Evolutionary conservation across 257 asterid species (phyloP).

Genomic region (Knoxia roxburghii): DNA sequence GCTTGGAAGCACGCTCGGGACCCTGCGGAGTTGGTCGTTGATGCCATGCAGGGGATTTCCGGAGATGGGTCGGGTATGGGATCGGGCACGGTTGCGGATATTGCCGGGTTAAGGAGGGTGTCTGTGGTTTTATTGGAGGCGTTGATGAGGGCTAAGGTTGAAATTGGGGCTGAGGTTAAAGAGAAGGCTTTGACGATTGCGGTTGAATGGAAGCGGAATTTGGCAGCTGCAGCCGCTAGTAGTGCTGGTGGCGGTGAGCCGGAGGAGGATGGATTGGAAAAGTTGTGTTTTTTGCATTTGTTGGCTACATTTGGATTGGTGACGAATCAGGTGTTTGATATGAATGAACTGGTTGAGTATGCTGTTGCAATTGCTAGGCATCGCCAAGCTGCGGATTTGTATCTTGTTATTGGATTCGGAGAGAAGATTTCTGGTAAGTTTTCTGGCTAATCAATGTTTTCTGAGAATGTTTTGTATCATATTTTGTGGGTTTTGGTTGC

Average conservation of each 20-base stretch:
- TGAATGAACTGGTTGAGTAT: conserved; percentile 37
- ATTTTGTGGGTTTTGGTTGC: not conserved
- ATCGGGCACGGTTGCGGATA: not conserved
- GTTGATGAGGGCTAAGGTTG: conserved; percentile 38
- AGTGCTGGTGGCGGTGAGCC: conserved; percentile 1
- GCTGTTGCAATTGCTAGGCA: conserved; percentile 39
- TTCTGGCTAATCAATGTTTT: not conserved
- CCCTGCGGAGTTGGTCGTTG: conserved; percentile 47
- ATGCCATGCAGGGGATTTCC: conserved; percentile 44
- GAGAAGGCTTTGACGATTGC: conserved; percentile 35
- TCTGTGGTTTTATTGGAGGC: conserved; percentile 55
- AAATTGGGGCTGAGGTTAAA: conserved; percentile 33
- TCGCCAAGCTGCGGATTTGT: conserved; percentile 49
- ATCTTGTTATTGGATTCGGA: conserved; percentile 37
- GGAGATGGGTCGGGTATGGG: conserved; percentile 14
- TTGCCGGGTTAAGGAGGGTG: conserved; percentile 31
- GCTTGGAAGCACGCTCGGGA: conserved; percentile 56
- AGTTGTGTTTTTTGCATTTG: conserved; percentile 47
- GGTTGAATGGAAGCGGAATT: conserved; percentile 13
- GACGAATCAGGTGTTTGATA: conserved; percentile 28
- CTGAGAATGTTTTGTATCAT: not conserved
- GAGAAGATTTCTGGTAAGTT: conserved; percentile 44
- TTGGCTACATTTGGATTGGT: conserved; percentile 45
- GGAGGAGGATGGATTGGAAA: conserved; percentile 40
- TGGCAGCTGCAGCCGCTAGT: not conserved